A percentile compares a stretch with the other conserved stretches of the same genome.
Conservation (phyloP, 768 basidiomycete species). For the Agaricus bisporus region DNA sequence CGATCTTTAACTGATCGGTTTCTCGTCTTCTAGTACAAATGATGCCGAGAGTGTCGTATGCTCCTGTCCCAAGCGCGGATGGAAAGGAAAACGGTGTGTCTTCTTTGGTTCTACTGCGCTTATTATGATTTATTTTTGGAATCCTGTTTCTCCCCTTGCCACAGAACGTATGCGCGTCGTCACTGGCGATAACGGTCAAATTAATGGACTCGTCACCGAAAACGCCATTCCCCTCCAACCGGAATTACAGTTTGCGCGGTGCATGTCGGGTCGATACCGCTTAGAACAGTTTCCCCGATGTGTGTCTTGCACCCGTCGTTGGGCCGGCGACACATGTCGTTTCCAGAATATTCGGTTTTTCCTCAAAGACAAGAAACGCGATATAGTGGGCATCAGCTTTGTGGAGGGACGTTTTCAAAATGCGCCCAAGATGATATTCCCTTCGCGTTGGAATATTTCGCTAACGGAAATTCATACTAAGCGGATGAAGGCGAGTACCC, state of each 20-base stretch:
- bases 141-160: background rate
- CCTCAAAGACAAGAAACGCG: conserved; percentile 52
- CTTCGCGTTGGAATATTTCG: conserved; percentile 59
- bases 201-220: conserved; percentile 10
- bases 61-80: conserved; percentile 26
- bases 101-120: background rate
- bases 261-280: conserved; percentile 79
- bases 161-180: conserved; percentile 10
- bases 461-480: conserved; percentile 44
- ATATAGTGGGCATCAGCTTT: conserved; percentile 64
- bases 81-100: conserved; percentile 9
- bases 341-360: conserved; percentile 84
- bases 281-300: conserved; percentile 72
- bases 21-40: conserved; percentile 30
- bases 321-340: conserved; percentile 84
- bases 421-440: conserved; percentile 57
- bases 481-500: conserved; percentile 50
- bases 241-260: conserved; percentile 73
- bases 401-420: conserved; percentile 57
- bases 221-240: conserved; percentile 32
- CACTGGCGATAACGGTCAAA: conserved; percentile 10
- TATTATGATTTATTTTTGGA: conserved; percentile 8
- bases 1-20: conserved; percentile 4
- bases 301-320: conserved; percentile 78
- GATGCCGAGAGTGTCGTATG: conserved; percentile 39